Percentiles rank a stretch among this genome's conserved stretches.
Evolutionary conservation across 768 basidiomycete genomes (phyloP).

Genomic region (Phaeotremella skinneri): DNA sequence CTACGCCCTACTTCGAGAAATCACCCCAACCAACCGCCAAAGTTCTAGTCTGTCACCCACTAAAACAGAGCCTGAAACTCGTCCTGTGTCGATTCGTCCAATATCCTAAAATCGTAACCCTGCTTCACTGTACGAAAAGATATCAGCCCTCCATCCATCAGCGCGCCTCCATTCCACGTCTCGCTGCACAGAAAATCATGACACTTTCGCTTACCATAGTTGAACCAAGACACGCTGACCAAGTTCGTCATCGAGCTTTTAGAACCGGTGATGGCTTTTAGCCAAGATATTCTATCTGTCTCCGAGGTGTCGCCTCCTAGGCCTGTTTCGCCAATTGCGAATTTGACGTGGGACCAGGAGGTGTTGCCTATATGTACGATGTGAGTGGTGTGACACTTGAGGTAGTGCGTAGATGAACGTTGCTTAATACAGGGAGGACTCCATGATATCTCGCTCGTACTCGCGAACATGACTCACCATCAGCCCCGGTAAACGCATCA

Average conservation of each 20-base stretch:
- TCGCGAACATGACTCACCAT: not conserved
- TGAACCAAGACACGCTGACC: conserved; percentile 1
- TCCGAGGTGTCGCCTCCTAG: not conserved
- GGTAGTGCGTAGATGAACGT: too few species aligned
- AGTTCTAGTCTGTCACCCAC: not conserved
- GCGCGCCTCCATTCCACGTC: too few species aligned
- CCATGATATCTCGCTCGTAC: too few species aligned
- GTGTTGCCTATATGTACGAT: not conserved
- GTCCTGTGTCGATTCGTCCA: not conserved
- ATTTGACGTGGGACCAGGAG: not conserved
- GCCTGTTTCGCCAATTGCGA: conserved; percentile 4
- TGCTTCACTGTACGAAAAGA: not conserved
- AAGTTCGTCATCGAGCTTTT: not conserved
- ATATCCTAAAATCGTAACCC: not conserved
- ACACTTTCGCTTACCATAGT: conserved; percentile 1
- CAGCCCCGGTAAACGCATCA: not conserved
- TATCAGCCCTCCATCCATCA: too few species aligned
- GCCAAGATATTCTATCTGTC: not conserved
- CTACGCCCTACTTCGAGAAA: too few species aligned
- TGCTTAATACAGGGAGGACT: too few species aligned
- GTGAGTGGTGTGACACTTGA: not conserved
- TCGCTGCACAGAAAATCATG: too few species aligned
- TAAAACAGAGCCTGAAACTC: not conserved
- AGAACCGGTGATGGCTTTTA: not conserved
- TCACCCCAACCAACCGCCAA: too few species aligned